Conservation (phyloP, 148 eudicot genomes). For the Fagopyrum tataricum region DNA sequence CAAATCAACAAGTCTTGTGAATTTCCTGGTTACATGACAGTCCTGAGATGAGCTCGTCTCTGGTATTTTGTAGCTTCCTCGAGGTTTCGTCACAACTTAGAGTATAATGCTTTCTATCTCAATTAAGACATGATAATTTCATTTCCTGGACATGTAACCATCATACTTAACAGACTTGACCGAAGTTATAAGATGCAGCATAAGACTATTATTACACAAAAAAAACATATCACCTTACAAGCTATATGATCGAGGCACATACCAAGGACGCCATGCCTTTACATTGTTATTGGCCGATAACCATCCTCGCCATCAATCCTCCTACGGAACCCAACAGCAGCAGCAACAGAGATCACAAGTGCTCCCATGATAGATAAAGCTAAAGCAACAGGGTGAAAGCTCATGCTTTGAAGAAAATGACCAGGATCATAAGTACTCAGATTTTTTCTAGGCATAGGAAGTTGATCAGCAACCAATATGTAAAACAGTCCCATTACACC, state of each 20-base stretch:
- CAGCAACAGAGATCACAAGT: neutral
- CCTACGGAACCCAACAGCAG: neutral
- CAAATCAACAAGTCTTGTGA: too few relatives aligned
- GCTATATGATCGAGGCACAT: neutral
- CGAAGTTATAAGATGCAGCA: neutral
- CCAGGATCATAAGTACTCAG: neutral
- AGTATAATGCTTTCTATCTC: too few relatives aligned
- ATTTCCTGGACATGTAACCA: neutral
- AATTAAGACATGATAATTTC: neutral
- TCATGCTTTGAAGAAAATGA: neutral
- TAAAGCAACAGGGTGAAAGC: neutral
- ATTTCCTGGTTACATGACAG: too few relatives aligned
- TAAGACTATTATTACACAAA: neutral
- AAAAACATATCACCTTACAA: neutral
- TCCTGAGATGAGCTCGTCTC: too few relatives aligned
- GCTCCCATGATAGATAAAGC: neutral
- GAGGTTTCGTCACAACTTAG: too few relatives aligned
- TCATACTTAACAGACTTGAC: neutral
- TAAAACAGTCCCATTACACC: conserved; percentile 98
- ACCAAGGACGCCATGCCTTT: neutral
- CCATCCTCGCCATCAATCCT: conserved; percentile 1
- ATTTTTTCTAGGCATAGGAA: conserved; percentile 16
- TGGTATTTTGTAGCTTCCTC: too few relatives aligned
- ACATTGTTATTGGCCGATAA: neutral
- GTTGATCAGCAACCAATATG: conserved; percentile 57